Evolutionary conservation across 495 filamentous ascomycete genomes (phyloP).

Genomic region (Physcia stellaris): DNA sequence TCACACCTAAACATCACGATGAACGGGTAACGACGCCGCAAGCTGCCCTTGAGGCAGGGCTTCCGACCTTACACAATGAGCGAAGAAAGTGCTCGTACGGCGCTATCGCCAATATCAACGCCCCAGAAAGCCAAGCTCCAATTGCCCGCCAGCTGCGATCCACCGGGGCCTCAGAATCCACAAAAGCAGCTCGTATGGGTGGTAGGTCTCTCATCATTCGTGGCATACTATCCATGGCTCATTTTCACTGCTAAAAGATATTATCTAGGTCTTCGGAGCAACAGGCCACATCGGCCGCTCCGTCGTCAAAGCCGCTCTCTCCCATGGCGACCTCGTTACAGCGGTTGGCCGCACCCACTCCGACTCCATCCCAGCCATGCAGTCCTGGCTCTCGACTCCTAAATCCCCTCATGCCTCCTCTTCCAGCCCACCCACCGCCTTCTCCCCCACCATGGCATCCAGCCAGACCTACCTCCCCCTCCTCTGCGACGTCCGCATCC

Average conservation of each 20-base stretch:
- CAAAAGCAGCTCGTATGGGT: constrained; percentile 70
- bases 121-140: constrained; percentile 27
- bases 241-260: neutral
- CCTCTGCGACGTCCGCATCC: constrained; percentile 79
- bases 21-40: no score
- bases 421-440: neutral
- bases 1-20: no score
- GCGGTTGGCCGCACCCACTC: constrained; percentile 80
- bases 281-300: constrained; percentile 94
- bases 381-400: constrained; percentile 36
- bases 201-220: constrained; percentile 31
- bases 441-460: neutral
- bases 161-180: constrained; percentile 58
- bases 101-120: constrained; percentile 4
- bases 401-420: neutral
- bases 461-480: constrained; percentile 38
- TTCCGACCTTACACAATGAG: no score
- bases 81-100: no score
- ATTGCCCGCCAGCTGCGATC: constrained; percentile 67
- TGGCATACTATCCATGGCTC: constrained; percentile 5
- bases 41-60: no score
- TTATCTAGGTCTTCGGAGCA: constrained; percentile 67
- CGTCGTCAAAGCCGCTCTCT: constrained; percentile 67
- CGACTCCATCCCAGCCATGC: constrained; percentile 59
- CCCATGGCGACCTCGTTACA: constrained; percentile 71